These are phyloP conservation scores for Auxenochlorella pyrenoidosa DNA, from an alignment of 139 green algal species.

Conservation along the genomic window DNA sequence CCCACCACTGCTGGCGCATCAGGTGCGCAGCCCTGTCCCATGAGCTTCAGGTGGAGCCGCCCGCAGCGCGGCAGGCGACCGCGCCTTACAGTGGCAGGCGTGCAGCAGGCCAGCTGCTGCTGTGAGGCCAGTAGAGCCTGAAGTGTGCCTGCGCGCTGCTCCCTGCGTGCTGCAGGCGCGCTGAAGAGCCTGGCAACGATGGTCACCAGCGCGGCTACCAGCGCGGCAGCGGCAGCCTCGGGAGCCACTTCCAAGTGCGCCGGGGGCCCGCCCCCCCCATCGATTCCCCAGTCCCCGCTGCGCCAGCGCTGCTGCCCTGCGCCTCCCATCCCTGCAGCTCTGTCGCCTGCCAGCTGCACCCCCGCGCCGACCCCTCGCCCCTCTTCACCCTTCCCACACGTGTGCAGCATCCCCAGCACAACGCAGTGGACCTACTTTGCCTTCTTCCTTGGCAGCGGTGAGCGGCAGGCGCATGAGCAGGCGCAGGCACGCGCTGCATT, in stretches of 20 bases:
- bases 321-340: not conserved
- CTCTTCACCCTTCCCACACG: not conserved
- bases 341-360: too few relatives aligned
- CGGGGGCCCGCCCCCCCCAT: too few relatives aligned
- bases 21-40: not conserved
- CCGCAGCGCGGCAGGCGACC: not conserved
- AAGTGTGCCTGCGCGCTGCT: not conserved
- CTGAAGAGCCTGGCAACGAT: not conserved
- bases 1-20: not conserved
- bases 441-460: constrained; percentile 29
- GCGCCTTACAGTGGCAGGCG: not conserved
- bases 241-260: constrained; percentile 6
- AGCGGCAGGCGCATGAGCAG: not conserved
- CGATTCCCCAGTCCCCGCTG: not conserved
- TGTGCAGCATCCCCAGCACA: constrained; percentile 47
- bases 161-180: not conserved
- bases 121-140: too few relatives aligned
- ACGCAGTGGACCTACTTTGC: constrained; percentile 69
- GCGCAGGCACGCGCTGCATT: too few relatives aligned
- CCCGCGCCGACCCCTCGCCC: not conserved
- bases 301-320: not conserved
- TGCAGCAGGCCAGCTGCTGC: not conserved
- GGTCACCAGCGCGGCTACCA: constrained; percentile 14
- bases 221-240: constrained; percentile 9
- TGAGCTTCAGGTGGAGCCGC: not conserved